Evolutionary conservation across 1,284 basidiomycete genomes (phyloP), one percentile per base, ranked within the genome.

Genomic region (Lentinula novae-zelandiae): DNA sequence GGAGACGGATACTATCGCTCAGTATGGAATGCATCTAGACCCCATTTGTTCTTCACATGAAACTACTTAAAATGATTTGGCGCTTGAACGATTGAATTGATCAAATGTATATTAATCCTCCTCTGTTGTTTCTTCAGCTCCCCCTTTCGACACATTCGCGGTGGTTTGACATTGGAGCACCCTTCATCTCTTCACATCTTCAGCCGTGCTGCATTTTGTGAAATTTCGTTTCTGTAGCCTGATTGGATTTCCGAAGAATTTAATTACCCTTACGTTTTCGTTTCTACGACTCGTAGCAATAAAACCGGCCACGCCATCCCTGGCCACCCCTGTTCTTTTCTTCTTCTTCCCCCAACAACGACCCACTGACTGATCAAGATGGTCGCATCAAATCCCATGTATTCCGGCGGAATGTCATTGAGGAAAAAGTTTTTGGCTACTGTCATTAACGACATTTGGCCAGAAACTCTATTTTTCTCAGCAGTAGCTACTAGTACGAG

Each of bases 361-460:
- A 36, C 44, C 15, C 17, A 55, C 36, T 2, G 44, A 44, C n/a
- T 39, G 34, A 60, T 57, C 46, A 68, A 54, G 38, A 81, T 81
- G 79, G 79, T 80, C 46, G 72, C 77, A 31, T 59, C 71, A 40
- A 79, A 81, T 61, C 79, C 80, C 15, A 73, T 81, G 39, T 80
- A 80, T 65, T 72, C 71, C 57, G 75, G 74, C 27, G 68, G 70
- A 60, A 81, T 77, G 78, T 76, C 77, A 10, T 27, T 78, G 55
- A 82, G 55, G 54, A 63, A 81, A 68, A 82, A 80, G 67, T 83
- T 86, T 70, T 75, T 82, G 63, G 83, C 84, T 4, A 86, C 84
- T 0, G 82, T 86, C 62, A 74, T 86, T 53, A 84, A 84, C 67
- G 83, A 85, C 67, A 83, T 86, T 17, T 87, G 83, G 83, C 83